A percentile compares a stretch with the other conserved stretches of the same genome.
Evolutionary conservation across 164 flowering plant genomes (phyloP).

Genomic region (Stephania japonica): DNA sequence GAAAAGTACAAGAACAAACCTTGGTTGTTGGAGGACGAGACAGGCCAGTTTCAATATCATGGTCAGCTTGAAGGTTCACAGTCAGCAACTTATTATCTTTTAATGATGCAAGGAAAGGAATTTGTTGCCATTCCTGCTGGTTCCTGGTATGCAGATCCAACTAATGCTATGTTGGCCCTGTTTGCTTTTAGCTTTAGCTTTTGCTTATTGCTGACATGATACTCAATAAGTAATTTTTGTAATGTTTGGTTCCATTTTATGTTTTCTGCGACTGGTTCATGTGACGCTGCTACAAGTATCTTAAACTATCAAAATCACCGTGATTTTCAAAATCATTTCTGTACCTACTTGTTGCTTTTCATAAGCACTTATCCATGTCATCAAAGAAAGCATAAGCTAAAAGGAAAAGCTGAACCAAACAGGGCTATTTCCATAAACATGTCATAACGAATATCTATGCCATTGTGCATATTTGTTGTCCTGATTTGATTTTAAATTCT

Average conservation of each 20-base stretch:
- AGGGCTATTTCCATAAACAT: background rate
- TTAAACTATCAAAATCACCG: too few species aligned
- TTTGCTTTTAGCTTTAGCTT: too few species aligned
- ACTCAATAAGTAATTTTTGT: too few species aligned
- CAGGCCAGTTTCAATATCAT: constrained; percentile 80
- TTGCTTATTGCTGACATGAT: too few species aligned
- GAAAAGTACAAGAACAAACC: constrained; percentile 94
- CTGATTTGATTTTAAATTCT: background rate
- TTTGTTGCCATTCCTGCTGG: constrained; percentile 96
- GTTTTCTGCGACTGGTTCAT: too few species aligned
- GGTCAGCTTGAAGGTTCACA: constrained; percentile 95
- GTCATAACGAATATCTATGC: background rate
- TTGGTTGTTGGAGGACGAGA: constrained; percentile 95
- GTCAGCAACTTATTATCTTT: constrained; percentile 76
- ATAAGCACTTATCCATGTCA: too few species aligned
- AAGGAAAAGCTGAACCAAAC: too few species aligned
- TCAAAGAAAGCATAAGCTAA: too few species aligned
- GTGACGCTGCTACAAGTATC: too few species aligned
- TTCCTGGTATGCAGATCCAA: constrained; percentile 55
- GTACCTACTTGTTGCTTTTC: too few species aligned
- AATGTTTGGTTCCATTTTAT: too few species aligned
- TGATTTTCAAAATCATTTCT: too few species aligned
- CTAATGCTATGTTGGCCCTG: constrained; percentile 5
- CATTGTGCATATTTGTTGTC: background rate
- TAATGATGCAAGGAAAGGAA: constrained; percentile 83